phyloP scores from a whole-genome alignment of 768 basidiomycete genomes.

The Rhodocollybia butyracea region DNA sequence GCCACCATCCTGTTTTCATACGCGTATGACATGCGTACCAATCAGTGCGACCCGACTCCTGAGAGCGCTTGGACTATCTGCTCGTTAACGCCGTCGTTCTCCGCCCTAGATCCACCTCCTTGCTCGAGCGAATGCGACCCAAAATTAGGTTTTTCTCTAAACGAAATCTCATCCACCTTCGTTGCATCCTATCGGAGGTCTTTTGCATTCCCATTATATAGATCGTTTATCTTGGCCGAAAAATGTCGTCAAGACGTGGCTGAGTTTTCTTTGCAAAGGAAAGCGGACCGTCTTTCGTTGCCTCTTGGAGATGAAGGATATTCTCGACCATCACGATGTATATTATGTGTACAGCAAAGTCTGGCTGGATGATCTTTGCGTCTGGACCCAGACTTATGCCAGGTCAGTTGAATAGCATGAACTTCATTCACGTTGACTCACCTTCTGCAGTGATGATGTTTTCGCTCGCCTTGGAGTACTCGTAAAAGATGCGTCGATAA shows the following conservation, averaged over 20 bases:
- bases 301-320: slow-evolving; percentile 67
- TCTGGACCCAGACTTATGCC: slow-evolving; percentile 73
- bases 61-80: slow-evolving; percentile 89
- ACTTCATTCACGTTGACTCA: not conserved
- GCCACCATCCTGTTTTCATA: slow-evolving; percentile 75
- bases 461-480: slow-evolving; percentile 43
- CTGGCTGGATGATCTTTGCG: slow-evolving; percentile 82
- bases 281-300: slow-evolving; percentile 61
- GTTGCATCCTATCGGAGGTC: slow-evolving; percentile 69
- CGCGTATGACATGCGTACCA: slow-evolving; percentile 77
- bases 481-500: slow-evolving; percentile 38
- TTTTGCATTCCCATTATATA: slow-evolving; percentile 75
- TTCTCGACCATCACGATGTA: slow-evolving; percentile 79
- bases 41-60: slow-evolving; percentile 74
- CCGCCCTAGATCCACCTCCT: slow-evolving; percentile 77
- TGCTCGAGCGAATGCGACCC: slow-evolving; percentile 23
- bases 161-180: slow-evolving; percentile 51
- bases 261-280: slow-evolving; percentile 51
- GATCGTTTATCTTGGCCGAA: slow-evolving; percentile 74
- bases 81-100: slow-evolving; percentile 69
- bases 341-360: slow-evolving; percentile 89
- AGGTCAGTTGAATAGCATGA: slow-evolving; percentile 41
- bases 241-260: slow-evolving; percentile 66
- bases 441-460: slow-evolving; percentile 48
- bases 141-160: slow-evolving; percentile 28